Percentiles rank a stretch among this genome's conserved stretches.
phyloP scores from a whole-genome alignment of 2,329 filamentous ascomycete species.

The Calonectria pteridis region DNA sequence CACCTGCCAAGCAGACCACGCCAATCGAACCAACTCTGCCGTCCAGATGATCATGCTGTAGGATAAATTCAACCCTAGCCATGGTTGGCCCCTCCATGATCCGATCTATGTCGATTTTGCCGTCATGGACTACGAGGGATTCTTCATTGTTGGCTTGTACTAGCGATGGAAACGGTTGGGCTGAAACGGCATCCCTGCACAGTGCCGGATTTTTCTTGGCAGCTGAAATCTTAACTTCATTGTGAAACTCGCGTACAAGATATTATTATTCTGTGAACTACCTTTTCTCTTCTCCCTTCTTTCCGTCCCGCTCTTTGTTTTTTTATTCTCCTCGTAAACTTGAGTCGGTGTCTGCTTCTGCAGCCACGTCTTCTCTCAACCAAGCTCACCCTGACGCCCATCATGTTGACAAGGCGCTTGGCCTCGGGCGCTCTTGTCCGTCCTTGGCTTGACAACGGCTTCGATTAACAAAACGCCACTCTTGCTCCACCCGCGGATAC shows the following conservation, averaged over 20 bases:
- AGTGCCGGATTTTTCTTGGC: neutral
- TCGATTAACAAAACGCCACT: neutral
- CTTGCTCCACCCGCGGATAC: neutral
- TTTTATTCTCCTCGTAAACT: neutral
- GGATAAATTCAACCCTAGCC: neutral
- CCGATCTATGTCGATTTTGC: neutral
- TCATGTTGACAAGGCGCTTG: neutral
- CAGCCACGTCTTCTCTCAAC: neutral
- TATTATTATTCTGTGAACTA: neutral
- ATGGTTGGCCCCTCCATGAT: neutral
- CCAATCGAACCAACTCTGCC: neutral
- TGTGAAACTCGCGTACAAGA: neutral
- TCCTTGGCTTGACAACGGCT: neutral
- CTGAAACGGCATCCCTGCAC: neutral
- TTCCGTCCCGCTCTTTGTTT: neutral
- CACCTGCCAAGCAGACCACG: neutral
- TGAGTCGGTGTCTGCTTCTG: neutral
- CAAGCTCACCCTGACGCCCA: neutral
- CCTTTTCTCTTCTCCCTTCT: neutral
- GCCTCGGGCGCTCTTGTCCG: neutral
- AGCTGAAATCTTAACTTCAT: constrained; percentile 4
- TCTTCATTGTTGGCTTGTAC: neutral
- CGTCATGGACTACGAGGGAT: neutral
- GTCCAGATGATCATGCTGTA: neutral
- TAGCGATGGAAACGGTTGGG: neutral